phyloP scores from a whole-genome alignment of 805 yeast genomes.

The Candida hispaniensis region DNA sequence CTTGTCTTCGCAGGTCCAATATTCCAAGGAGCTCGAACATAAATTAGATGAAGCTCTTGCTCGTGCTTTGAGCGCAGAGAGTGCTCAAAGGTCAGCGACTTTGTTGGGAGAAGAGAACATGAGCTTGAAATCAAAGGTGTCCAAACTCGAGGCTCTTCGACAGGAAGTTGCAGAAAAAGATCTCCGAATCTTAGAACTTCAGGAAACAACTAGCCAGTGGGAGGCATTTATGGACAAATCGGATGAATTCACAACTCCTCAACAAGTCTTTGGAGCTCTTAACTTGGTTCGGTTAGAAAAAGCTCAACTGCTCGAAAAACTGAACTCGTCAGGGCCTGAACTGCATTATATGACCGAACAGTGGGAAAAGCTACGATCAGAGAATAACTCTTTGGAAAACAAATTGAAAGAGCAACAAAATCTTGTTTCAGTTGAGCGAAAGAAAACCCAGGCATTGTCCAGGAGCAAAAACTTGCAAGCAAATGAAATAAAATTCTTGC shows the following conservation, averaged over 20 bases:
- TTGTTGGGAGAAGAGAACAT: slow-evolving; percentile 46
- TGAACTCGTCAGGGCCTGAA: slow-evolving; percentile 21
- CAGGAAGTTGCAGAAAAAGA: slow-evolving; percentile 39
- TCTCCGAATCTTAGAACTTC: slow-evolving; percentile 39
- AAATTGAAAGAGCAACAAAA: slow-evolving; percentile 26
- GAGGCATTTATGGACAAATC: slow-evolving; percentile 32
- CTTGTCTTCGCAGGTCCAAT: slow-evolving; percentile 33
- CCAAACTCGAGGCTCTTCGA: slow-evolving; percentile 34
- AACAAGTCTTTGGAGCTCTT: slow-evolving; percentile 33
- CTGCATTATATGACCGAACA: slow-evolving; percentile 26
- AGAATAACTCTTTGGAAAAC: slow-evolving; percentile 23
- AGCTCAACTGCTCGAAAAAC: slow-evolving; percentile 24
- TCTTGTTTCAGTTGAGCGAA: slow-evolving; percentile 34
- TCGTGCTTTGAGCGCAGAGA: slow-evolving; percentile 40
- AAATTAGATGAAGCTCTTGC: slow-evolving; percentile 44
- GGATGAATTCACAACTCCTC: slow-evolving; percentile 33
- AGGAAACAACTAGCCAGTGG: slow-evolving; percentile 41
- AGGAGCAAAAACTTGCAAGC: slow-evolving; percentile 42
- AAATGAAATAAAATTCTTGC: slow-evolving; percentile 48
- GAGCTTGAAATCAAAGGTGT: slow-evolving; percentile 33
- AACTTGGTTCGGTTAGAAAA: slow-evolving; percentile 29
- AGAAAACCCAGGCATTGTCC: slow-evolving; percentile 32
- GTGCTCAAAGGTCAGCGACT: slow-evolving; percentile 38
- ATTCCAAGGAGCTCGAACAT: slow-evolving; percentile 40
- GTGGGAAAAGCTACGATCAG: slow-evolving; percentile 17